Conservation (phyloP, 805 yeast genomes). For the Maudiozyma serrabonitensis region DNA sequence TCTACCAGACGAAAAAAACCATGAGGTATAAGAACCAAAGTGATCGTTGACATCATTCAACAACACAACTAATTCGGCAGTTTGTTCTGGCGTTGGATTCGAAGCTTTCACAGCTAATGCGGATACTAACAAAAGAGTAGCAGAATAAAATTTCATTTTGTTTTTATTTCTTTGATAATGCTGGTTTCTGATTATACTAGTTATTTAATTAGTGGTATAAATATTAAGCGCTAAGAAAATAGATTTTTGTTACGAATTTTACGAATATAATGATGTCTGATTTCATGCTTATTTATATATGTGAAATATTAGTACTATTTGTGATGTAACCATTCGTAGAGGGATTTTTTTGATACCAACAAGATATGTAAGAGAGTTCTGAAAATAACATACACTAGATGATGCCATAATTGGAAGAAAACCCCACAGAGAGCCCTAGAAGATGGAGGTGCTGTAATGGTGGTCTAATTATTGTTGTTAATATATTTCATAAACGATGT, state of each 20-base stretch:
- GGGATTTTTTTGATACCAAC: too few relatives aligned
- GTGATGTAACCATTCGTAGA: not conserved
- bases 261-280: too few relatives aligned
- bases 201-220: too few relatives aligned
- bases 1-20: not conserved
- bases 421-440: too few relatives aligned
- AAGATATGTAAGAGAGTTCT: not conserved
- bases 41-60: constrained; percentile 11
- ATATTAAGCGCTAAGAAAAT: too few relatives aligned
- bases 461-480: too few relatives aligned
- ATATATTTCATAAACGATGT: too few relatives aligned
- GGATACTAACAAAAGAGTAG: not conserved
- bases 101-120: constrained; percentile 5
- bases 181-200: not conserved
- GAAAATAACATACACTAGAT: not conserved
- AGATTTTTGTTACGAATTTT: too few relatives aligned
- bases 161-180: not conserved
- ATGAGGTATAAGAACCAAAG: constrained; percentile 5
- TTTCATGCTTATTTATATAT: too few relatives aligned
- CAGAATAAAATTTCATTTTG: constrained; percentile 1
- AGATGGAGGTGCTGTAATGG: too few relatives aligned
- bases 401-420: not conserved
- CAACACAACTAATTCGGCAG: constrained; percentile 12
- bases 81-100: constrained; percentile 6
- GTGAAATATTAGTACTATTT: not conserved